Evolutionary conservation across 768 basidiomycete species (phyloP).

Genomic region (Kwoniella botswanensis): DNA sequence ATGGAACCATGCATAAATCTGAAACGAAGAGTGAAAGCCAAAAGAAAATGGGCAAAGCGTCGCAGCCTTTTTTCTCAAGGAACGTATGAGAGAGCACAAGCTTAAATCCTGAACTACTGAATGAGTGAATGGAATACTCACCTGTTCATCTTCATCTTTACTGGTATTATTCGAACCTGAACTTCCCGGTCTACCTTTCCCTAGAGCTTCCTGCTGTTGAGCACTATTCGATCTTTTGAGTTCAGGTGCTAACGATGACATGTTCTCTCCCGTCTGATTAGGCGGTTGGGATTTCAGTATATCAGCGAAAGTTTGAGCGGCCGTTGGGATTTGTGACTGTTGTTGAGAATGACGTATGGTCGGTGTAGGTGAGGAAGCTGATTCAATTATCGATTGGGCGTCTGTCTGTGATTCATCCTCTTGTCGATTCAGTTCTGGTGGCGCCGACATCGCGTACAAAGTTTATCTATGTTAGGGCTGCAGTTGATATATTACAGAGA

Average conservation of each 20-base stretch:
- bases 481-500: background rate
- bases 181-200: slow-evolving; percentile 25
- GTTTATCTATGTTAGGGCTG: background rate
- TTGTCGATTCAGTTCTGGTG: background rate
- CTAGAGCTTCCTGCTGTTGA: slow-evolving; percentile 28
- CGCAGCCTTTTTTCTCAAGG: background rate
- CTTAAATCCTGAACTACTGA: background rate
- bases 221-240: slow-evolving; percentile 12
- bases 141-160: background rate
- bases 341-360: slow-evolving; percentile 31
- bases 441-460: slow-evolving; percentile 15
- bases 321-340: background rate
- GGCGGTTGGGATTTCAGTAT: slow-evolving; percentile 19
- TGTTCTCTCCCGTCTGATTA: background rate
- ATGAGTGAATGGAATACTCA: background rate
- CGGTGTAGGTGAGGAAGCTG: slow-evolving; percentile 38
- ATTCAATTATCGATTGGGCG: slow-evolving; percentile 12
- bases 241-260: background rate
- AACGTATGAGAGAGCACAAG: background rate
- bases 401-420: background rate
- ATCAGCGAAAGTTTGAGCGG: slow-evolving; percentile 26
- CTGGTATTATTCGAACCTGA: background rate
- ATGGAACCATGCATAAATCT: slow-evolving; percentile 3
- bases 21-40: background rate
- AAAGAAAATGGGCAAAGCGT: background rate